Base-by-base conservation (phyloP, 106 monocot species). In the Platanthera guangdongensis region DNA sequence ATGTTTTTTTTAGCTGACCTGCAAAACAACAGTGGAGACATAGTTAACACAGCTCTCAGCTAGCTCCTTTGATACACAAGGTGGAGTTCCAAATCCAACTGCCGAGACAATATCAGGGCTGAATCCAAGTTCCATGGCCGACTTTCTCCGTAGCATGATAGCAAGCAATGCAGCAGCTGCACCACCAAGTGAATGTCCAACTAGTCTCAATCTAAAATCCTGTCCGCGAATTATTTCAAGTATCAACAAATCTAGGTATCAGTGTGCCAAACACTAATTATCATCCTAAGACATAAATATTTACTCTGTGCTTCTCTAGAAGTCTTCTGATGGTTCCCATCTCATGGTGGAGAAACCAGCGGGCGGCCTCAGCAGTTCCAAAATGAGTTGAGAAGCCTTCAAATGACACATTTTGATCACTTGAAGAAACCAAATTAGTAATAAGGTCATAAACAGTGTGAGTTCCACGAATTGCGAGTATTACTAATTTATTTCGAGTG, bases 121-220 rank as follows among this genome's bases (percentile, higher is more conserved):
- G 72, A 97, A 97, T 9, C 97, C 97, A 72, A 97, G 86, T 77
- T 97, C 93, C 49, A 88, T 82, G 68, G 68, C 77, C 46, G 97
- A 83, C 72, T 80, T 91, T 55, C 80, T 91, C 50, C 97, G 84
- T 19, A 97, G 79, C 91, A 91, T 91, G 28, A 97, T 88, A 75
- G 97, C 97, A 76, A 97, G 84, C 70, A 97, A 86, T 53, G 97
- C 93, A 65, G 97, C 93, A 62, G 89, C 81, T 75, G 97, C 93
- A 77, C 91, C 97, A 60, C 97, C 97, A 82, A 97, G 94, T 11
- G 97, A 97, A 77, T 97, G 97, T 8, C 94, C 97, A 51, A 94
- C 97, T 60, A 97, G 68, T 71, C 91, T 91, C 86, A 97, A 86
- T 77, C 78, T 89, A 80, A 83, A 94, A 68, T 79, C 89, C 97